A percentile compares a stretch with the other conserved stretches of the same genome.
Conservation (phyloP, 805 yeast species). For the Metahyphopichia silvanorum region DNA sequence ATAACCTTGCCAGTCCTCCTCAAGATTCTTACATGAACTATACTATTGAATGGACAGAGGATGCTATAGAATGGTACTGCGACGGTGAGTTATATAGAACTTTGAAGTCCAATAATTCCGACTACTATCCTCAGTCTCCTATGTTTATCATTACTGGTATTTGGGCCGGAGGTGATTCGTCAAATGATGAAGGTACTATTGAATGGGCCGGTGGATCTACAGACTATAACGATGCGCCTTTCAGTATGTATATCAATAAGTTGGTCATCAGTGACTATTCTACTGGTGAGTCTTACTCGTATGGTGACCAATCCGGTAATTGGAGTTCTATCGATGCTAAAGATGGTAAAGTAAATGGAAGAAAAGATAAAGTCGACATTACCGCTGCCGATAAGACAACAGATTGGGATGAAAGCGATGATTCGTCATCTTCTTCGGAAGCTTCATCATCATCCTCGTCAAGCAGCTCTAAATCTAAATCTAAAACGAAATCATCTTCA, state of each 20-base stretch:
- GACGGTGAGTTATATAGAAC: conserved; percentile 71
- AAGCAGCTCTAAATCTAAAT: background rate
- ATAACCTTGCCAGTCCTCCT: conserved; percentile 50
- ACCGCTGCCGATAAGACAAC: background rate
- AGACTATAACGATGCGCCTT: conserved; percentile 63
- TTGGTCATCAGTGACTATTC: conserved; percentile 64
- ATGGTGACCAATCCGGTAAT: conserved; percentile 51
- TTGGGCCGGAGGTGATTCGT: conserved; percentile 80
- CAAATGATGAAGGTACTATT: conserved; percentile 62
- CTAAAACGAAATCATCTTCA: conserved; percentile 1
- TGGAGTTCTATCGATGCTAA: conserved; percentile 57
- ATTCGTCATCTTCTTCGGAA: background rate
- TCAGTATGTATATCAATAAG: conserved; percentile 56
- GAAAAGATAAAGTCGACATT: conserved; percentile 38
- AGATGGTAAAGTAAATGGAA: conserved; percentile 61
- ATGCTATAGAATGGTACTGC: conserved; percentile 59
- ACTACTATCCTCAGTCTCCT: conserved; percentile 86
- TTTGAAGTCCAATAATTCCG: conserved; percentile 45
- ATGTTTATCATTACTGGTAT: conserved; percentile 65
- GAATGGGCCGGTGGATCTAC: conserved; percentile 79
- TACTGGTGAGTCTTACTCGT: conserved; percentile 54
- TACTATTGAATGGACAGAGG: conserved; percentile 78
- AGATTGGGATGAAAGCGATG: background rate
- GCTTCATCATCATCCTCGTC: conserved; percentile 1
- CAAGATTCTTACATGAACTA: conserved; percentile 64